A percentile compares a stretch with the other conserved stretches of the same genome.
phyloP scores from a whole-genome alignment of 305 asterid genomes.

The Fraxinus xanthoxyloides region DNA sequence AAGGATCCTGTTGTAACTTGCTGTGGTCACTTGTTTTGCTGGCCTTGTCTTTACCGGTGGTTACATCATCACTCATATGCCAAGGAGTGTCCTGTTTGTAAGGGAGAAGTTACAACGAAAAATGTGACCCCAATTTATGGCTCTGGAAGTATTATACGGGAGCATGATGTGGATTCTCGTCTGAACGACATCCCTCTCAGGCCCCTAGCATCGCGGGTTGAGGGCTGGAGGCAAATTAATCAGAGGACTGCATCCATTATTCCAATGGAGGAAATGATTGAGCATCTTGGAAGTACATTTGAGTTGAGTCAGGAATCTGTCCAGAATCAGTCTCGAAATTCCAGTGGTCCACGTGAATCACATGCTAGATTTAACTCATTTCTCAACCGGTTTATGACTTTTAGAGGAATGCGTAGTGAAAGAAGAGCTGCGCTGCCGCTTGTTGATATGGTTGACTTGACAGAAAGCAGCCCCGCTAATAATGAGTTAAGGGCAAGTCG shows the following conservation, averaged over 20 bases:
- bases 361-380: conserved; percentile 38
- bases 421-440: conserved; percentile 11
- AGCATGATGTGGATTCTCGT: conserved; percentile 27
- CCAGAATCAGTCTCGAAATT: conserved; percentile 29
- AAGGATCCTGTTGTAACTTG: conserved; percentile 54
- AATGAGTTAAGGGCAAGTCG: conserved; percentile 31
- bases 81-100: conserved; percentile 53
- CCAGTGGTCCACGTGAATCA: conserved; percentile 29
- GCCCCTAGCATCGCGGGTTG: conserved; percentile 47
- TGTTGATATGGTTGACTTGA: conserved; percentile 29
- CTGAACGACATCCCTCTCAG: conserved; percentile 35
- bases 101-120: conserved; percentile 47
- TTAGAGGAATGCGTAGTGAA: conserved; percentile 47
- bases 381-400: conserved; percentile 33
- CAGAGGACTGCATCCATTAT: conserved; percentile 37
- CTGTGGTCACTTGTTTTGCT: conserved; percentile 56
- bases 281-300: conserved; percentile 37
- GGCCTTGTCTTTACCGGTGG: conserved; percentile 58
- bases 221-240: conserved; percentile 47
- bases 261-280: conserved; percentile 50
- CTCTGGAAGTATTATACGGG: conserved; percentile 29
- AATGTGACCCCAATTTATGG: conserved; percentile 48
- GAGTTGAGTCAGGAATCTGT: conserved; percentile 25
- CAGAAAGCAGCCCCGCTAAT: conserved; percentile 32
- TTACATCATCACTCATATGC: conserved; percentile 46